These are phyloP conservation scores for Phylloporus rhodoxanthus DNA, from an alignment of 768 basidiomycete genomes.

Conservation along the genomic window DNA sequence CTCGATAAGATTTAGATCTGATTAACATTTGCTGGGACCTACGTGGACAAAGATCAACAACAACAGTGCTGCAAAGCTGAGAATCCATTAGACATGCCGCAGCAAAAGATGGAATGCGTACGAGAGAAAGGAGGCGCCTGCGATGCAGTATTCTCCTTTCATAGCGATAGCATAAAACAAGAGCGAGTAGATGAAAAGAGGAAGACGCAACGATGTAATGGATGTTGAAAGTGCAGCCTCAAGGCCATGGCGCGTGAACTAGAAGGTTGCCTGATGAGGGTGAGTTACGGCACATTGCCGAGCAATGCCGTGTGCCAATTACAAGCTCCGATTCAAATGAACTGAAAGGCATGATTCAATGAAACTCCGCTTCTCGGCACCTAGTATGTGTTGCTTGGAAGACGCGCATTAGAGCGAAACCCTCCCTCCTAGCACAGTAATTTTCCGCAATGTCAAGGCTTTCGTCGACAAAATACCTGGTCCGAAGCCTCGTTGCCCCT, in stretches of 20 bases:
- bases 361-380: constrained; percentile 1
- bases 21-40: constrained; percentile 28
- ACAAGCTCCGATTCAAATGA: constrained; percentile 15
- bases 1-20: constrained; percentile 19
- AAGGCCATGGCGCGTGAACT: constrained; percentile 20
- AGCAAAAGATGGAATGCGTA: constrained; percentile 32
- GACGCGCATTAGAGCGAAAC: background rate
- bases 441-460: constrained; percentile 22
- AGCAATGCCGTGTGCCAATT: constrained; percentile 8
- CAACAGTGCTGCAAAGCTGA: constrained; percentile 34
- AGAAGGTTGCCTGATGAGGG: background rate
- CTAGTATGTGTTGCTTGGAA: constrained; percentile 18
- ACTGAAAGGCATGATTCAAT: background rate
- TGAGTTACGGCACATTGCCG: constrained; percentile 14
- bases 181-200: constrained; percentile 14
- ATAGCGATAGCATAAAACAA: constrained; percentile 33
- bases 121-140: constrained; percentile 68
- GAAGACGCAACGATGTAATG: constrained; percentile 10
- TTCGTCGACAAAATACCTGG: constrained; percentile 19
- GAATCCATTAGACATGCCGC: constrained; percentile 10
- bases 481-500: constrained; percentile 16
- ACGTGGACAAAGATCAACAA: constrained; percentile 82
- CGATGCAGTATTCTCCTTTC: constrained; percentile 75
- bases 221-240: constrained; percentile 22
- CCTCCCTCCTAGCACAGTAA: constrained; percentile 5